phyloP scores from a whole-genome alignment of 108 stramenopile genomes.

The Chaetoceros muelleri region DNA sequence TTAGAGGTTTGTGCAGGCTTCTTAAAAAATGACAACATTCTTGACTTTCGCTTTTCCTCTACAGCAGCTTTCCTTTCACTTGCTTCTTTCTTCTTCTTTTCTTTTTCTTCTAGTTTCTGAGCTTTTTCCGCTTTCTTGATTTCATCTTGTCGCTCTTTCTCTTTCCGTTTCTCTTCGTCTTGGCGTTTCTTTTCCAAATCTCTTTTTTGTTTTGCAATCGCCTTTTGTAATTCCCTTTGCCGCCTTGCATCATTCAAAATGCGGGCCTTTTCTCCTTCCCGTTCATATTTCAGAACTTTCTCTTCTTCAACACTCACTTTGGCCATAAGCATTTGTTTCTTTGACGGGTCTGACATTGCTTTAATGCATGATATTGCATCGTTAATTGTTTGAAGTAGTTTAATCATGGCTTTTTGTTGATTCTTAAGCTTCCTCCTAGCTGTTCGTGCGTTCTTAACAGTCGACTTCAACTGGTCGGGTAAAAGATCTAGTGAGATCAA shows the following conservation, averaged over 20 bases:
- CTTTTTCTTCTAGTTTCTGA: conserved; percentile 29
- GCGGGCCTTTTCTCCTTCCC: conserved; percentile 58
- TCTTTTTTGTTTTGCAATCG: conserved; percentile 15
- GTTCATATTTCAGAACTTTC: conserved; percentile 67
- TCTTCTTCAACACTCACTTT: conserved; percentile 63
- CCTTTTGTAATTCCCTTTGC: conserved; percentile 8
- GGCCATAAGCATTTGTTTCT: conserved; percentile 20
- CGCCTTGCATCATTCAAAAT: conserved; percentile 33
- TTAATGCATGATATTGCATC: conserved; percentile 25
- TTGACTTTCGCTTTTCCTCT: conserved; percentile 42
- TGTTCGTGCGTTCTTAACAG: conserved; percentile 47
- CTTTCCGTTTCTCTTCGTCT: conserved; percentile 29
- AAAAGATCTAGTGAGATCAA: conserved; percentile 50
- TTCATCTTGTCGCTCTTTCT: conserved; percentile 31
- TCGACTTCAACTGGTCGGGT: conserved; percentile 17
- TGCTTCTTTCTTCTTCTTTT: conserved; percentile 28
- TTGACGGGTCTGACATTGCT: conserved; percentile 5
- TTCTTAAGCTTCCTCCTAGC: conserved; percentile 42
- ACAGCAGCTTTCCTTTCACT: conserved; percentile 12
- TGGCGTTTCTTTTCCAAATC: conserved; percentile 20
- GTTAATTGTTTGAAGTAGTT: conserved; percentile 32
- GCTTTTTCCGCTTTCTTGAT: conserved; percentile 25
- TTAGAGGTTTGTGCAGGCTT: conserved; percentile 19
- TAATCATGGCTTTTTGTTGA: conserved; percentile 35
- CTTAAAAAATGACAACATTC: conserved; percentile 59